Base-by-base conservation (phyloP, 2,329 filamentous ascomycete genomes). In the Colletotrichum filicis region DNA sequence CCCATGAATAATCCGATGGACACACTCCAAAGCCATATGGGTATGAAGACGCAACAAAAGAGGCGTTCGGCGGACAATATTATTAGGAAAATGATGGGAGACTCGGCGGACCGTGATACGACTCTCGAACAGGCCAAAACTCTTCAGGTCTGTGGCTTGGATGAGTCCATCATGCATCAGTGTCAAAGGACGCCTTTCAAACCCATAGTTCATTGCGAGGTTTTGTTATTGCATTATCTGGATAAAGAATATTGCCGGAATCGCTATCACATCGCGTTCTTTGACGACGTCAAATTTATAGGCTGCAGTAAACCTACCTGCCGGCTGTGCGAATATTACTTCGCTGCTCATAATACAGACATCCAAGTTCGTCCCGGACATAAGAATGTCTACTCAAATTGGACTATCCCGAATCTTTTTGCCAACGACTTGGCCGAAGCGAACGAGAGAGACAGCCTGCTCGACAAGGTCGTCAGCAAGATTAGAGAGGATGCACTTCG, bases 281-380 rank as follows among this genome's bases (percentile, higher is more conserved):
- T 68, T 49, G 62, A 60, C 37, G 42, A 32, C 6, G 65, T 62
- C 32, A 74, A 73, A 28, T 77, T 76, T 61, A 78, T 77, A 4
- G 76, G 74, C 5, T 71, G 68, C 56, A 78, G 76, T 69, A 76
- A 78, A 66, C 76, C 75, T 4, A 75, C 76, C 0, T 78, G 76
- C 46, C 67, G 74, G 0, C 68, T 77, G 5, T 78, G 76, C 62
- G 66, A 74, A 8, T 76, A 74, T 52, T 78, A 77, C 35, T 76
- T 78, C 49, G 58, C 35, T 12, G 68, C 67, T 2, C 59, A 71
- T 11, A 52, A 32, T 5, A 67, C 71, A 52, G 68, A 71, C 24
- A 55, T 77, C 7, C 42, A 57, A 28, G 74, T 75, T 8, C 71
- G 75, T 12, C n/a, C 66, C 6, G 28, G 66, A 4, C 75, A 77